Conservation (phyloP, 495 filamentous ascomycete genomes). For the Letharia columbiana region DNA sequence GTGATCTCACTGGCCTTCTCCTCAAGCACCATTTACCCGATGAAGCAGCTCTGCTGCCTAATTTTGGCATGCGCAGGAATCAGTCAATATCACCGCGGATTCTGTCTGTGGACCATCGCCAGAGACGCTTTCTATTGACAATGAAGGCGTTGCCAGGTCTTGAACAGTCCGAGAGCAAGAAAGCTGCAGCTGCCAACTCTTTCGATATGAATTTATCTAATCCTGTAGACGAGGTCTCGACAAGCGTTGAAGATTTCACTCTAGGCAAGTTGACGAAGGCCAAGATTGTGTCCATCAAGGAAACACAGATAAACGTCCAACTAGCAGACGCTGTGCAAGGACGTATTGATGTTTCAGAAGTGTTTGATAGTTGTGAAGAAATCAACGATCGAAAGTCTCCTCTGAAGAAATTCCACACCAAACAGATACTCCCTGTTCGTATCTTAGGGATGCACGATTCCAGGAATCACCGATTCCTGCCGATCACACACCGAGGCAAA, state of each 20-base stretch:
- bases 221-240: conserved; percentile 59
- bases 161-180: conserved; percentile 31
- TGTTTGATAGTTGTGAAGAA: conserved; percentile 80
- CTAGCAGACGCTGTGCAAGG: conserved; percentile 86
- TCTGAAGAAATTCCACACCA: conserved; percentile 58
- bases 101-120: conserved; percentile 52
- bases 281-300: conserved; percentile 68
- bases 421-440: conserved; percentile 62
- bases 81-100: conserved; percentile 66
- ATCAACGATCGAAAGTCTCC: conserved; percentile 76
- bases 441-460: conserved; percentile 85
- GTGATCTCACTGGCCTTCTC: conserved; percentile 65
- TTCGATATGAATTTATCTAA: conserved; percentile 45
- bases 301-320: conserved; percentile 83
- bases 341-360: conserved; percentile 79
- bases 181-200: conserved; percentile 21
- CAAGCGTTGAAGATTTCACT: conserved; percentile 56
- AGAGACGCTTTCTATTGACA: conserved; percentile 53
- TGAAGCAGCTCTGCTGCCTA: conserved; percentile 54
- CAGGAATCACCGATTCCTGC: conserved; percentile 81
- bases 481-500: conserved; percentile 78
- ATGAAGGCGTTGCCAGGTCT: conserved; percentile 39
- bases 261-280: conserved; percentile 74
- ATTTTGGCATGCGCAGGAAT: conserved; percentile 65
- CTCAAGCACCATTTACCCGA: conserved; percentile 63